A percentile compares a stretch with the other conserved stretches of the same genome.
These are phyloP conservation scores for Besnoitia besnoiti DNA, from an alignment of 169 alveolate species.

Conservation along the genomic window DNA sequence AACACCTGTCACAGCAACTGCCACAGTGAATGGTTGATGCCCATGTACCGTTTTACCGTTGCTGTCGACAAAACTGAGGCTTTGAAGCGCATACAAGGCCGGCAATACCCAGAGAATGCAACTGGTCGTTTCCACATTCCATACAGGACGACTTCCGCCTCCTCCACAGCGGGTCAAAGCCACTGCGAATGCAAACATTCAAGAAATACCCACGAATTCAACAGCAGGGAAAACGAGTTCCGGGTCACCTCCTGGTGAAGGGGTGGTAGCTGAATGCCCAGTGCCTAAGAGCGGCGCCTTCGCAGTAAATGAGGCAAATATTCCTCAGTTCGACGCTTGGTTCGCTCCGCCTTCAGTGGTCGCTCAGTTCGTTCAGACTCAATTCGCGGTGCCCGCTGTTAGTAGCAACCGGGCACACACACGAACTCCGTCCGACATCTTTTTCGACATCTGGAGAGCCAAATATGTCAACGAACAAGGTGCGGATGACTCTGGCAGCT, in stretches of 20 bases:
- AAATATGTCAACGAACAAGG: not conserved
- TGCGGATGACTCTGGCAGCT: not conserved
- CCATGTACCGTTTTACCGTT: no score
- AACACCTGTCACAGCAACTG: no score
- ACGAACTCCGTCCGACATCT: not conserved
- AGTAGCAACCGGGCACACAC: not conserved
- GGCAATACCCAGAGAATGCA: no score
- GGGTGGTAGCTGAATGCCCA: not conserved
- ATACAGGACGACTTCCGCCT: not conserved
- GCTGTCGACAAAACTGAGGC: no score
- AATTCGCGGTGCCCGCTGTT: not conserved
- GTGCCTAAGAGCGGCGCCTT: not conserved
- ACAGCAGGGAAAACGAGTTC: not conserved
- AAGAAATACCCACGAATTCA: not conserved
- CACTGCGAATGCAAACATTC: not conserved
- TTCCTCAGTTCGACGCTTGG: conserved; percentile 4
- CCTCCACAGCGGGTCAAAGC: not conserved
- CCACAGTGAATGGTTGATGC: no score
- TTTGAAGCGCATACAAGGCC: no score
- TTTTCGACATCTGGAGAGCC: not conserved
- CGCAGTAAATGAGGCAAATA: not conserved
- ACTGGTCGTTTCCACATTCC: not conserved
- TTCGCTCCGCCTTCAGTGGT: not conserved
- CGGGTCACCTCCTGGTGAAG: not conserved
- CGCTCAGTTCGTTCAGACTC: not conserved